Evolutionary conservation across 805 yeast genomes (phyloP).

Genomic region (Starmerella ratchasimensis): DNA sequence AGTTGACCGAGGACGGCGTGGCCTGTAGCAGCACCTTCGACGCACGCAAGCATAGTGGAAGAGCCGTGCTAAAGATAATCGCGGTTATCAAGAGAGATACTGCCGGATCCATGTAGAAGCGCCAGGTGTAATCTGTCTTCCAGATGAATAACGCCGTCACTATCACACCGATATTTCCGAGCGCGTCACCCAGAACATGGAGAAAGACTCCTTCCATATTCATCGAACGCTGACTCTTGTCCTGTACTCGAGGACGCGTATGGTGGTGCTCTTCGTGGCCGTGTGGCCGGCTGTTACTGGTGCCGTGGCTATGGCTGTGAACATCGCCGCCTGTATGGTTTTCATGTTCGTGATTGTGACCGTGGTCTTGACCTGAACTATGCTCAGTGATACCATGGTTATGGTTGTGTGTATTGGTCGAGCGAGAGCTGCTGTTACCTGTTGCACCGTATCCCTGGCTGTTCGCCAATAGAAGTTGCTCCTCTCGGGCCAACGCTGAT

Average conservation of each 20-base stretch:
- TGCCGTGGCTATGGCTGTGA: slow-evolving; percentile 2
- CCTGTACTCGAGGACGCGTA: slow-evolving; percentile 20
- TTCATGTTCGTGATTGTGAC: slow-evolving; percentile 1
- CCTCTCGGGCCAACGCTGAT: slow-evolving; percentile 18
- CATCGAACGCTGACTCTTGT: slow-evolving; percentile 43
- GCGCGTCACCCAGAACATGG: slow-evolving; percentile 91
- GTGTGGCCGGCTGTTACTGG: slow-evolving; percentile 2
- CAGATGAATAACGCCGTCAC: slow-evolving; percentile 80
- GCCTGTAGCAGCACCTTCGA: slow-evolving; percentile 85
- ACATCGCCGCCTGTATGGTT: not conserved
- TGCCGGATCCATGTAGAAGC: slow-evolving; percentile 70
- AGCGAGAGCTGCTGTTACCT: too few species aligned
- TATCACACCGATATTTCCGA: slow-evolving; percentile 91
- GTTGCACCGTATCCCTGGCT: not conserved
- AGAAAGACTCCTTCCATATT: slow-evolving; percentile 95
- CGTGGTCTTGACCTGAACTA: not conserved
- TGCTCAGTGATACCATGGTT: too few species aligned
- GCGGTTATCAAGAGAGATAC: slow-evolving; percentile 74
- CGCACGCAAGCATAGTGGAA: slow-evolving; percentile 77
- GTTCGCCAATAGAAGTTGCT: slow-evolving; percentile 15
- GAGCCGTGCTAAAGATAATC: slow-evolving; percentile 79
- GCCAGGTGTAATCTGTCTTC: slow-evolving; percentile 86
- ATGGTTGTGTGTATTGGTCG: too few species aligned
- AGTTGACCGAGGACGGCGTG: slow-evolving; percentile 71
- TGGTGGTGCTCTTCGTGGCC: slow-evolving; percentile 25